Evolutionary conservation across 768 basidiomycete genomes (phyloP).

Genomic region (Tulasnella sp.): DNA sequence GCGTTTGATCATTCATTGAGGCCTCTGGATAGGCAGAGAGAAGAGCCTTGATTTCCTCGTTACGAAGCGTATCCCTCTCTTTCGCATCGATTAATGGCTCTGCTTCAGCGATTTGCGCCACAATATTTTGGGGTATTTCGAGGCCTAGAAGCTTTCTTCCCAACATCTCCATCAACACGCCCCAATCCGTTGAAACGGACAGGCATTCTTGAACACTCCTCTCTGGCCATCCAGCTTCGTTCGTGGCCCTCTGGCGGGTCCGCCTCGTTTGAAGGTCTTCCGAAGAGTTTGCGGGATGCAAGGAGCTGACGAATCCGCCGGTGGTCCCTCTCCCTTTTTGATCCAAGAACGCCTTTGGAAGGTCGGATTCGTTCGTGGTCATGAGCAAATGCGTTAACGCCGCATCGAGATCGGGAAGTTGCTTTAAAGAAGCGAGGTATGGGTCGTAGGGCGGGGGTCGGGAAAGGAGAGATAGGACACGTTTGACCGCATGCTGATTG

Average conservation of each 20-base stretch:
- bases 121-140: conserved; percentile 36
- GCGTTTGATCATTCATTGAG: conserved; percentile 4
- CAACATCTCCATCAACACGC: conserved; percentile 58
- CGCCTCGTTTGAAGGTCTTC: conserved; percentile 73
- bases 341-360: conserved; percentile 71
- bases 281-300: conserved; percentile 51
- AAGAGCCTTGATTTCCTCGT: conserved; percentile 45
- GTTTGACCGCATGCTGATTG: conserved; percentile 46
- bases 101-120: background rate
- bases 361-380: conserved; percentile 82
- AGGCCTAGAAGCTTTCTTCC: conserved; percentile 60
- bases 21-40: conserved; percentile 38
- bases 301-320: conserved; percentile 66
- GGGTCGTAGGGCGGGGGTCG: conserved; percentile 42
- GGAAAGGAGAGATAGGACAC: conserved; percentile 40
- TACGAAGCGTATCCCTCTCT: conserved; percentile 40
- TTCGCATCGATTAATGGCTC: conserved; percentile 37
- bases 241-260: conserved; percentile 77
- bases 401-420: conserved; percentile 64
- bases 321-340: conserved; percentile 54
- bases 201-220: conserved; percentile 65
- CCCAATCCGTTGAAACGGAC: conserved; percentile 49
- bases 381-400: conserved; percentile 84
- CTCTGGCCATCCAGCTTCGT: conserved; percentile 81
- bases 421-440: conserved; percentile 65